phyloP scores from a whole-genome alignment of 345 rosid genomes.

The Draba incana region DNA sequence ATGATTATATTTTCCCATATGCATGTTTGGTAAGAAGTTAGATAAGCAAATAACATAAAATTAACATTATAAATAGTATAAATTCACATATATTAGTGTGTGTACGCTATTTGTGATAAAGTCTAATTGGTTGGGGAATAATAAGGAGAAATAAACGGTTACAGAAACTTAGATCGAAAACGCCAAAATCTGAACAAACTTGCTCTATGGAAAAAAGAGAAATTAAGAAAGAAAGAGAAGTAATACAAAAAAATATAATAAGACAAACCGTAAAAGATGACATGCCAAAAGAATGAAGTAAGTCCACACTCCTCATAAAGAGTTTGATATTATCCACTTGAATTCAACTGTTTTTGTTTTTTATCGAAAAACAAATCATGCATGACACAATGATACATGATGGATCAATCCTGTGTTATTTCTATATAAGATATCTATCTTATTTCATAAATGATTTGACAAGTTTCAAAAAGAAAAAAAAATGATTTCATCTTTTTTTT shows the following conservation, averaged over 20 bases:
- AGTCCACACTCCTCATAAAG: conserved; percentile 28
- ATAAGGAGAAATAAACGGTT: conserved; percentile 11
- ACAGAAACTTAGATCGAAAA: conserved; percentile 16
- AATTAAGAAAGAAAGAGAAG: no score
- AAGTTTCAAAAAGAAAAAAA: neutral
- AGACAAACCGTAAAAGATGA: conserved; percentile 35
- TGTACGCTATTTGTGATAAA: conserved; percentile 1
- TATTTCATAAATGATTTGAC: conserved; percentile 4
- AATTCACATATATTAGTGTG: no score
- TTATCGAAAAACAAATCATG: neutral
- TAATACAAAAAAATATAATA: conserved; percentile 16
- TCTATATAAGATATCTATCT: neutral
- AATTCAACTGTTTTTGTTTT: neutral
- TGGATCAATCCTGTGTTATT: conserved; percentile 15
- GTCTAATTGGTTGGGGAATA: neutral
- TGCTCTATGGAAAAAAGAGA: neutral
- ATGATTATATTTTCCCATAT: conserved; percentile 5
- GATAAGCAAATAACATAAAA: neutral
- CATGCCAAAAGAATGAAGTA: conserved; percentile 40
- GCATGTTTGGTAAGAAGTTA: conserved; percentile 26
- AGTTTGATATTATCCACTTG: conserved; percentile 51
- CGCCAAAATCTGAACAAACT: conserved; percentile 33
- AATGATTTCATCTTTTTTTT: no score
- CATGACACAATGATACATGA: neutral
- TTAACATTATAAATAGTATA: no score